Percentiles rank a stretch among this genome's conserved stretches.
Conservation (phyloP, 2,329 filamentous ascomycete genomes). For the Emmonsia crescens region DNA sequence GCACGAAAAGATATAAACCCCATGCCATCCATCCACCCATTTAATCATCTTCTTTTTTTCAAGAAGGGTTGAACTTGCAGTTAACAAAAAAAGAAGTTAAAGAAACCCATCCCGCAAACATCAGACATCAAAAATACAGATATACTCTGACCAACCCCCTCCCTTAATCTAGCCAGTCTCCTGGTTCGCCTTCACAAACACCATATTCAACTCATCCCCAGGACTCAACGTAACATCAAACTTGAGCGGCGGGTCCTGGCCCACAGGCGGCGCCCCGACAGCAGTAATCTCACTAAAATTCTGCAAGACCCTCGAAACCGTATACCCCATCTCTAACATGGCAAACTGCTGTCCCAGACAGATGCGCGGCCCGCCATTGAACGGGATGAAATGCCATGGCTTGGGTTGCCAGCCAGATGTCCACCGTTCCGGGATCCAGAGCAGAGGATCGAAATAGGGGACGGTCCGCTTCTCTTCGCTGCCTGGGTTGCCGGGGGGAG, state of each 20-base stretch:
- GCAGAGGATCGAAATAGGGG: conserved; percentile 30
- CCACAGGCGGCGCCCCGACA: conserved; percentile 19
- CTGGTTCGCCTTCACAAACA: conserved; percentile 26
- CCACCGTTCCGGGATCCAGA: conserved; percentile 44
- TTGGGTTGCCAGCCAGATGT: conserved; percentile 39
- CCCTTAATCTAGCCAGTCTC: neutral
- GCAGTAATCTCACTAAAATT: conserved; percentile 29
- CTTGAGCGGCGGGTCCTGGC: conserved; percentile 25
- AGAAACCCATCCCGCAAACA: neutral
- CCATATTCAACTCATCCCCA: conserved; percentile 29
- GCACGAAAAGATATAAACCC: too few relatives aligned
- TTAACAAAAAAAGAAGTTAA: neutral
- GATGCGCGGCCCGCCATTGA: conserved; percentile 43
- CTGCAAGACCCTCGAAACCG: conserved; percentile 34
- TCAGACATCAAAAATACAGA: neutral
- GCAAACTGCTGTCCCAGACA: conserved; percentile 52
- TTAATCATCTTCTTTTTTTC: neutral
- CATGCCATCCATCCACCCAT: neutral
- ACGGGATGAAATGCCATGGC: conserved; percentile 46
- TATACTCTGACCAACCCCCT: neutral
- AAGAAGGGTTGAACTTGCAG: neutral
- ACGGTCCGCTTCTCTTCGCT: conserved; percentile 16
- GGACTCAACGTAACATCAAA: conserved; percentile 32
- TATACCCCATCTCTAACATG: conserved; percentile 47
- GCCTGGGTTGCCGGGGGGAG: neutral